phyloP scores from a whole-genome alignment of 192 early-diverging fungal species.

The Backusella westeae region DNA sequence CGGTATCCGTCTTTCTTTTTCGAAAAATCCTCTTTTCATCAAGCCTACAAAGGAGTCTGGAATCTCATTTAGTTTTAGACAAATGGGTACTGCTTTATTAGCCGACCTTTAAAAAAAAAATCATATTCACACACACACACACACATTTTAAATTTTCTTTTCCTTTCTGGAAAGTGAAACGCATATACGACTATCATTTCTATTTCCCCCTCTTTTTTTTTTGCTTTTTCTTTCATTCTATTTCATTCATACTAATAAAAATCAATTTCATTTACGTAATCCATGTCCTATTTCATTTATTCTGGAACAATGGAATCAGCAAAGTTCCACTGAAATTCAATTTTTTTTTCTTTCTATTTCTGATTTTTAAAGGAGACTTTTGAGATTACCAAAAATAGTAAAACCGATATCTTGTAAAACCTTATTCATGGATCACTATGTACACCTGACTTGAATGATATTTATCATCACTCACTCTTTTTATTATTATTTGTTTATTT shows the following conservation, averaged over 20 bases:
- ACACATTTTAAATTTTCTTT: background rate
- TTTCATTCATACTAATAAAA: slow-evolving; percentile 9
- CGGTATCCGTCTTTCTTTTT: slow-evolving; percentile 94
- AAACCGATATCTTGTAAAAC: background rate
- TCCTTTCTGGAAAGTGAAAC: background rate
- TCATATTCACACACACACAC: background rate
- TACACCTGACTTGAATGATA: background rate
- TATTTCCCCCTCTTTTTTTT: background rate
- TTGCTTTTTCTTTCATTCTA: too few relatives aligned
- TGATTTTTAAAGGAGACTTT: background rate
- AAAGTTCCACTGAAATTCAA: background rate
- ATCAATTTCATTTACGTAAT: background rate
- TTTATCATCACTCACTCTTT: background rate
- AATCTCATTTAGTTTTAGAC: slow-evolving; percentile 9
- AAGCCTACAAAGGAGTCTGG: slow-evolving; percentile 17
- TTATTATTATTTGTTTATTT: background rate
- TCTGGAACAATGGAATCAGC: background rate
- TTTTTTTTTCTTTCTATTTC: background rate
- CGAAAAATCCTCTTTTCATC: slow-evolving; percentile 86
- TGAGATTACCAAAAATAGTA: background rate
- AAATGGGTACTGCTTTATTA: slow-evolving; percentile 16
- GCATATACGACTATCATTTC: background rate
- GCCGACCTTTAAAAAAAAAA: slow-evolving; percentile 5
- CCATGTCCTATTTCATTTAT: background rate
- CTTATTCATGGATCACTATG: background rate